Base-by-base conservation (phyloP, 257 asterid species). In the Parsonsia alboflavescens region DNA sequence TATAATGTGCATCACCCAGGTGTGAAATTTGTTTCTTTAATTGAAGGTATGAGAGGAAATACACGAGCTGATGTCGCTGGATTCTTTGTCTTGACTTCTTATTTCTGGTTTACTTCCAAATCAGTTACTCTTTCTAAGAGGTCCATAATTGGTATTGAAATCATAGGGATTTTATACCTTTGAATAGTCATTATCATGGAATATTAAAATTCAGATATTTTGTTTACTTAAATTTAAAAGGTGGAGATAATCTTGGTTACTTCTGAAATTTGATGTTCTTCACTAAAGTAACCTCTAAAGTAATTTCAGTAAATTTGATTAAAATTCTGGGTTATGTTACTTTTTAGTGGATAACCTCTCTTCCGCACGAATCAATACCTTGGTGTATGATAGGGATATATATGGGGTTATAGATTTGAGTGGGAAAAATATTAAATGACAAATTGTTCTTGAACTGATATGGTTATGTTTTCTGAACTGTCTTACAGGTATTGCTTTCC, bases 401-500 rank as follows among this genome's bases (percentile, higher is more conserved):
- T 33, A 33, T 17, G 8, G 8, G 67, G 4, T 30, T 61, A 33
- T 61, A 5, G 42, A 19, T 61, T 28, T 61, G 67, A 15, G 6
- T 61, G 67, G 44, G 9, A 28, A 61, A 30, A 16, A 6, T 0
- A 61, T 21, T 13, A 61, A 12, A 4, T 7, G 3, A 61, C 10
- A 59, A n/a, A 22, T 54, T 26, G 41, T 26, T 59, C 41, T 59
- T 19, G 42, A 59, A 59, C 66, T 26, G 4, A 7, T 16, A 17
- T 17, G 39, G 39, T 52, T 5, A 65, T 65, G 70, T 21, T 65
- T 65, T 39, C 70, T 65, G 5, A 16, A 10, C 8, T 65, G 28
- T 65, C 26, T 65, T 39, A 39, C 84, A 89, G 97, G 97, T 91
- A 79, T 77, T 91, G 75, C 96, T 91, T 77, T 91, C 97, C 10